Base-by-base conservation (phyloP, 2,329 filamentous ascomycete species). In the Cladophialophora immunda region DNA sequence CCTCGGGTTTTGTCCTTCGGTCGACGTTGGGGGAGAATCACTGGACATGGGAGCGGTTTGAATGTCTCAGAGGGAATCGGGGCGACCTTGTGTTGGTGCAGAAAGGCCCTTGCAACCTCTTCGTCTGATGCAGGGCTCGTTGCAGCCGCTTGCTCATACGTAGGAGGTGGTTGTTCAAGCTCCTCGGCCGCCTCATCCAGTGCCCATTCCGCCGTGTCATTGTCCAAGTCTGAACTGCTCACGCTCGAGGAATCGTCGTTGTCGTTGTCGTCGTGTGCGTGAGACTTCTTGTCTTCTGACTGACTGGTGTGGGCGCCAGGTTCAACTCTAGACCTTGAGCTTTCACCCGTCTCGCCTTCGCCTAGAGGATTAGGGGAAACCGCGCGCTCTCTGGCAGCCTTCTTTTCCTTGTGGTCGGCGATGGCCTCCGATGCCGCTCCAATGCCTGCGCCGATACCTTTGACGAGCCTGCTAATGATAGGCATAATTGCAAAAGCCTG, bases 11-110 rank as follows among this genome's bases (percentile, higher is more conserved):
- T 82, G 34, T 80, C 77, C 32, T 80, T 78, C 0, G 85, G 85
- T 11, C 85, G 80, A 2, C 85, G 76, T 65, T 87, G 85, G 0
- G 84, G 83, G 3, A 87, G 73, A 25, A 87, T 80, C 25, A 87
- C 82, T 0, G 84, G 83, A 57, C 78, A 77, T n/a, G 79, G 67
- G 6, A 73, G 65, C 2, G 67, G 64, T 52, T 61, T 62, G 47
- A 62, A 59, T 3, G 38, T 41, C 38, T 62, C 22, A 15, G 34
- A 38, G 4, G 69, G 59, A 6, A n/a, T 19, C 6, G 22, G 22
- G 5, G 36, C 29, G 54, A 66, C 15, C 32, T 64, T 32, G 56
- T 69, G 69, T 5, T 30, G 27, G 38, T 58, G 5, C 13, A 69
- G 19, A 41, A 71, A 71, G n/a, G 61, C 38, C 2, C 34, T 64